Evolutionary conservation across 345 rosid genomes (phyloP).

Genomic region (Eucalyptus shirleyi): DNA sequence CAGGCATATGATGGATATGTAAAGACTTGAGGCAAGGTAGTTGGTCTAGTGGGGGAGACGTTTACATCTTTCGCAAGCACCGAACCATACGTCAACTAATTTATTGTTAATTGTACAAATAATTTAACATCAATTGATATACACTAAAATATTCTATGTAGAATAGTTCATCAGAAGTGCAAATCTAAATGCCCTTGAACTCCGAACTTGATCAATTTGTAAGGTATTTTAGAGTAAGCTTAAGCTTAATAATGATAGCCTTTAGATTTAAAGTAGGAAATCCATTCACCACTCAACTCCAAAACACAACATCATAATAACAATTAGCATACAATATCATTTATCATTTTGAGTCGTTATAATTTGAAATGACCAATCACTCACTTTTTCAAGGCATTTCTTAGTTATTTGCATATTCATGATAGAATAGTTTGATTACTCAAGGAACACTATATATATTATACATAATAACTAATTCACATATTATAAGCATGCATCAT

Average conservation of each 20-base stretch:
- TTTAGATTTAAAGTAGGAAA: not conserved
- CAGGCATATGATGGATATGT: no score
- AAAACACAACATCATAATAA: not conserved
- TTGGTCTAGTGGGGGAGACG: no score
- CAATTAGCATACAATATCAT: not conserved
- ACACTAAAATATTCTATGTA: not conserved
- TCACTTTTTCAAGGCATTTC: not conserved
- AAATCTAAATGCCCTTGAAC: not conserved
- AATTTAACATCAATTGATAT: no score
- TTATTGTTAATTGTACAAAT: no score
- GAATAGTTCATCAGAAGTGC: not conserved
- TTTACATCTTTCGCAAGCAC: no score
- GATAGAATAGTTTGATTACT: not conserved
- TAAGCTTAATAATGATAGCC: not conserved
- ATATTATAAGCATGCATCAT: not conserved
- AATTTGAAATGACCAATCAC: not conserved
- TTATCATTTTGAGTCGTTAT: fast-evolving
- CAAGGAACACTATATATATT: no score
- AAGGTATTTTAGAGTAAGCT: not conserved
- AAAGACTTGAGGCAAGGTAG: no score
- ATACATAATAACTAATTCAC: not conserved
- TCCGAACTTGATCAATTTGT: not conserved
- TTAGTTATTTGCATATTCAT: not conserved
- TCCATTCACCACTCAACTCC: not conserved
- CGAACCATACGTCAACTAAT: no score